Evolutionary conservation across 768 basidiomycete species (phyloP).

Genomic region (Kwoniella shandongensis): DNA sequence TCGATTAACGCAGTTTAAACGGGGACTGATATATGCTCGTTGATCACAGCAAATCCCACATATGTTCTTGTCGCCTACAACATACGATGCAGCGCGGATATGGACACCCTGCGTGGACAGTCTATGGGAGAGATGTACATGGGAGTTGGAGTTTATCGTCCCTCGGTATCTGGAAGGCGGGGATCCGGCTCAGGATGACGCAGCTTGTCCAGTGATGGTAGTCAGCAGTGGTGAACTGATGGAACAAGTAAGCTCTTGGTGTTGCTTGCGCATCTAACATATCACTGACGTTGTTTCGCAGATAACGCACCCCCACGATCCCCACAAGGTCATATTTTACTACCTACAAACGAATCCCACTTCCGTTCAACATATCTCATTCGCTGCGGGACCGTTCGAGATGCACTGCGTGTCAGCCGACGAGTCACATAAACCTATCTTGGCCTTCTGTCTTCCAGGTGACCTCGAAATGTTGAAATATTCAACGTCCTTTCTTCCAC

Average conservation of each 20-base stretch:
- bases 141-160: constrained; percentile 97
- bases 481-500: constrained; percentile 73
- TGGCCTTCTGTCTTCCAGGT: constrained; percentile 90
- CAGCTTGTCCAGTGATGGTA: constrained; percentile 71
- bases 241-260: constrained; percentile 68
- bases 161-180: constrained; percentile 56
- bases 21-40: neutral
- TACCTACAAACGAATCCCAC: constrained; percentile 83
- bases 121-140: constrained; percentile 93
- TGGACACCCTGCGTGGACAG: constrained; percentile 99
- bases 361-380: constrained; percentile 93
- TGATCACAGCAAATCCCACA: constrained; percentile 78
- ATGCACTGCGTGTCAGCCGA: constrained; percentile 63
- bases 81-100: constrained; percentile 86
- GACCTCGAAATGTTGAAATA: constrained; percentile 69
- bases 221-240: constrained; percentile 91
- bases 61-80: constrained; percentile 82
- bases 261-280: neutral
- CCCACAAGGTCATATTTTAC: constrained; percentile 89
- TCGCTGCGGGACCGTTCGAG: constrained; percentile 93
- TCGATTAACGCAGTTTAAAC: neutral
- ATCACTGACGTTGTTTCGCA: constrained; percentile 48
- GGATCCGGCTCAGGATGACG: constrained; percentile 58
- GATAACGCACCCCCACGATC: constrained; percentile 91
- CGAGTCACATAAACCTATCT: constrained; percentile 59